Base-by-base conservation (phyloP, 202 grass and related monocot species). In the Schoenoplectus triqueter region DNA sequence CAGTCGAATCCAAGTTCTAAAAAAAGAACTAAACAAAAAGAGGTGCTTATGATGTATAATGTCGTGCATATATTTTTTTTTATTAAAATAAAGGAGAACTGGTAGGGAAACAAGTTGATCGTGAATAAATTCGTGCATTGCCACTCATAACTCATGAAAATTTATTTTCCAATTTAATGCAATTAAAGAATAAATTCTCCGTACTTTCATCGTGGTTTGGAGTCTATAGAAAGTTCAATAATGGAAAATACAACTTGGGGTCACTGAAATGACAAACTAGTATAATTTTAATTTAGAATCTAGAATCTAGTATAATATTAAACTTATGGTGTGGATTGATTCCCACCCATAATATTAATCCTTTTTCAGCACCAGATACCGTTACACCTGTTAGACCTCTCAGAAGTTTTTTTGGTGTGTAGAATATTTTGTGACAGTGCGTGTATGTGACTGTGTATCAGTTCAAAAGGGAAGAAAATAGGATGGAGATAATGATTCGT, bases 161-260 rank as follows among this genome's bases (percentile, higher is more conserved):
- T 67, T 3, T 41, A 67, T 67, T 42, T 67, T 67, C 22, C 31
- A 67, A 67, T 13, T 67, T 67, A 67, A 67, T 67, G 40, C 4
- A 39, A 31, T 66, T 39, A 66, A 66, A 39, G 3, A 66, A 66
- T 13, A 3, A 13, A 41, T 67, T 42, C 22, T 67, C 65, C 65
- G 65, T 41, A 41, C 65, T 41, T 31, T 31, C 31, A 31, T 31
- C 41, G 0, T 66, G 4, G 11, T 13, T 9, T 39, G 2, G 39
- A 41, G 10, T 67, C 10, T 10, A 41, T 10, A 41, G 64, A 17
- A 10, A 66, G 22, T 66, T 66, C 4, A 66, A 14, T 19, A 67
- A 47, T 4, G 45, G 2, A 47, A 39, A 6, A 66, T 67, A 67
- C 22, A 67, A 64, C 9, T 11, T 22, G 3, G 1, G n/a, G n/a